phyloP scores from a whole-genome alignment of 1,139 yeast species.

The Candida tetrigidarum region DNA sequence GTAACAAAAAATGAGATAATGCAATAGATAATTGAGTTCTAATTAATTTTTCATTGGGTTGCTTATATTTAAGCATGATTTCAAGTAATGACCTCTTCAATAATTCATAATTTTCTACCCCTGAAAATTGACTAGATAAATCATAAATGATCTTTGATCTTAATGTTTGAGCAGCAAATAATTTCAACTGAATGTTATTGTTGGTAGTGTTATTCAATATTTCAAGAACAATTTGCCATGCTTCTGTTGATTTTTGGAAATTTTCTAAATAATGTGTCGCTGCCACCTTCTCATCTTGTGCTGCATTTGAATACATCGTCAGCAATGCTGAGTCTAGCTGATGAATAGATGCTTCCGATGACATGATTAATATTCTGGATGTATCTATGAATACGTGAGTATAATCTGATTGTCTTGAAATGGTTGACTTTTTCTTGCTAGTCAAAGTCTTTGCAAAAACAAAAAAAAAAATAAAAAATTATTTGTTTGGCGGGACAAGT shows the following conservation, averaged over 20 bases:
- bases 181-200: slow-evolving; percentile 54
- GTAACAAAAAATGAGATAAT: slow-evolving; percentile 80
- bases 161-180: slow-evolving; percentile 91
- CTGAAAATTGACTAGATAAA: slow-evolving; percentile 71
- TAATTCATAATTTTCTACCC: slow-evolving; percentile 43
- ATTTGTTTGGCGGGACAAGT: not conserved
- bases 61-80: slow-evolving; percentile 52
- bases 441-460: no score
- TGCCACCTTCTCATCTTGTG: slow-evolving; percentile 53
- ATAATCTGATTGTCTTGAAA: not conserved
- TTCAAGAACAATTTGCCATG: slow-evolving; percentile 61
- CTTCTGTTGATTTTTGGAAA: slow-evolving; percentile 78
- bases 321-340: slow-evolving; percentile 55
- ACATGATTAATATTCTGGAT: slow-evolving; percentile 7
- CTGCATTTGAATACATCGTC: slow-evolving; percentile 62
- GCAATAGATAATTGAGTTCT: slow-evolving; percentile 83
- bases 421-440: no score
- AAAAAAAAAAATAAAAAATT: not conserved
- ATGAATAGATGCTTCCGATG: slow-evolving; percentile 16
- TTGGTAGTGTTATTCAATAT: slow-evolving; percentile 26
- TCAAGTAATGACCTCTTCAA: slow-evolving; percentile 67
- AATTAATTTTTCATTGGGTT: slow-evolving; percentile 56
- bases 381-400: no score
- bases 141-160: slow-evolving; percentile 86
- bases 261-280: slow-evolving; percentile 73